Conservation (phyloP, 1,284 basidiomycete species). For the Ustilago xerochloae region DNA sequence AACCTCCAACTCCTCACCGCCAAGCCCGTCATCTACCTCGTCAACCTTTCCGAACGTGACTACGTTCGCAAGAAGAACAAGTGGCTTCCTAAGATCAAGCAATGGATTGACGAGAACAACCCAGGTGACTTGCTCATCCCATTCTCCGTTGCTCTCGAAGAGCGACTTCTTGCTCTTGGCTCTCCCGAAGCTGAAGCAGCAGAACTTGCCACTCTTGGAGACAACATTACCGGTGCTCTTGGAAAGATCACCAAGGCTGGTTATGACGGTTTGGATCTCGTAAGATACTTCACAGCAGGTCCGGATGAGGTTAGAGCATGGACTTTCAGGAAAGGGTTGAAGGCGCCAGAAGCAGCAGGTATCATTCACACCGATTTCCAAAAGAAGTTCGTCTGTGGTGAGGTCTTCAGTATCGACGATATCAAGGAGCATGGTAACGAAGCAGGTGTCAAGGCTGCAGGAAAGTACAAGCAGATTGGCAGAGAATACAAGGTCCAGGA, state of each 20-base stretch:
- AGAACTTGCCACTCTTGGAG: constrained; percentile 60
- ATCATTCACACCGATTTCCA: constrained; percentile 97
- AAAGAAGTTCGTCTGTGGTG: constrained; percentile 99
- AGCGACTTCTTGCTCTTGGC: constrained; percentile 77
- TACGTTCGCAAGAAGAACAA: constrained; percentile 99
- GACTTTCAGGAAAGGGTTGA: constrained; percentile 93
- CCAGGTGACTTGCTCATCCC: constrained; percentile 95
- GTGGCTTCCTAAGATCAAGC: constrained; percentile 98
- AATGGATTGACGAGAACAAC: constrained; percentile 97
- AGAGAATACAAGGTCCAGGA: constrained; percentile 84
- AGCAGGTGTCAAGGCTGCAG: constrained; percentile 89
- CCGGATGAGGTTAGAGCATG: constrained; percentile 95
- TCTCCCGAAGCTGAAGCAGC: constrained; percentile 60
- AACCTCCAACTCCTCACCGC: constrained; percentile 89
- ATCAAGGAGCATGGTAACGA: constrained; percentile 92
- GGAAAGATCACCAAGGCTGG: constrained; percentile 67
- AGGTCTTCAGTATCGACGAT: constrained; percentile 94
- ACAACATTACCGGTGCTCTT: constrained; percentile 62
- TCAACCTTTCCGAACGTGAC: constrained; percentile 95
- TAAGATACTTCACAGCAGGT: constrained; percentile 83
- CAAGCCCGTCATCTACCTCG: constrained; percentile 97
- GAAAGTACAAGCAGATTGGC: constrained; percentile 94
- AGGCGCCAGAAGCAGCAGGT: constrained; percentile 96
- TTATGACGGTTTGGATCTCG: constrained; percentile 64
- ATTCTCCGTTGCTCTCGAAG: constrained; percentile 95